Conservation (phyloP, 2,329 filamentous ascomycete genomes). For the Alternaria viburni region DNA sequence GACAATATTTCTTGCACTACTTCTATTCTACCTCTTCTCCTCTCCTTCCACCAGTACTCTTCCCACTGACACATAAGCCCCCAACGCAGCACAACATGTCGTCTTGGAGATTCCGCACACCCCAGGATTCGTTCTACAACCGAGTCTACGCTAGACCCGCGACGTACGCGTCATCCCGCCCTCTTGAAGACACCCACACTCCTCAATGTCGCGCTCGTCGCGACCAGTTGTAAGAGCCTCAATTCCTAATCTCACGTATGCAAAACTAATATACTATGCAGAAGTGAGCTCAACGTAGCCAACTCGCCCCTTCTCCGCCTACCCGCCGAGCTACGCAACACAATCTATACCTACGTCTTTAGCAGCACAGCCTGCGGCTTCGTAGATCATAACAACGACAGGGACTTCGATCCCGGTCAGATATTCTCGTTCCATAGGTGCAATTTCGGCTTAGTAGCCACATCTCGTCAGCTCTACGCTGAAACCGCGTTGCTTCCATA, state of each 20-base stretch:
- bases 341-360: background rate
- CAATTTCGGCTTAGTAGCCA: background rate
- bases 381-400: background rate
- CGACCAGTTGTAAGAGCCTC: background rate
- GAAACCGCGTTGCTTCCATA: background rate
- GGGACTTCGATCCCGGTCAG: background rate
- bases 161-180: background rate
- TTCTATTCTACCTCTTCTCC: background rate
- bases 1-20: background rate
- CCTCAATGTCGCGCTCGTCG: background rate
- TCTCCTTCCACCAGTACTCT: background rate
- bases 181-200: background rate
- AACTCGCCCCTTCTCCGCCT: background rate
- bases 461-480: background rate
- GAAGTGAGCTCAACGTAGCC: background rate
- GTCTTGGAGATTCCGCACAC: background rate
- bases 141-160: background rate
- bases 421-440: background rate
- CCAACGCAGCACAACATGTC: background rate
- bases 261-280: background rate
- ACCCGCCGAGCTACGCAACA: background rate
- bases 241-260: background rate
- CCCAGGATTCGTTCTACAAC: background rate
- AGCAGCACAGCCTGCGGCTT: background rate
- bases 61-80: background rate